phyloP scores from a whole-genome alignment of 2,329 filamentous ascomycete genomes.

The Geosmithia putterillii region DNA sequence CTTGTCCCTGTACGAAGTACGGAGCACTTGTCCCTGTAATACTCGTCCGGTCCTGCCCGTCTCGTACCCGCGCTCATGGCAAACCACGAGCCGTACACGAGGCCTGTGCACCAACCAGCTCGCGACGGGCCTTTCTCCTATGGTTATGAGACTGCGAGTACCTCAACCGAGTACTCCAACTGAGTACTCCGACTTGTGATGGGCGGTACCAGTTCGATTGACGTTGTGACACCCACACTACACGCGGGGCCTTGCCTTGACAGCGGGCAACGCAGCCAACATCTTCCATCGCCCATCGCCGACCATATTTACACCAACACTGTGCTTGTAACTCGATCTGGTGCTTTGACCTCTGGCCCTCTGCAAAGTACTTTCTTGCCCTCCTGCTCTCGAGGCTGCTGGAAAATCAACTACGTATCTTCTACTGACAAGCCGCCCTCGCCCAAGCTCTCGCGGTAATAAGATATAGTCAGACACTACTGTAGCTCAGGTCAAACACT shows the following conservation, averaged over 20 bases:
- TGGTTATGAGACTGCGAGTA: too few species aligned
- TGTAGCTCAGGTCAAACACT: background rate
- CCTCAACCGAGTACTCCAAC: too few species aligned
- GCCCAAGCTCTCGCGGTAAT: background rate
- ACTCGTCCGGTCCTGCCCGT: too few species aligned
- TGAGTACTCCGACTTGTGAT: too few species aligned
- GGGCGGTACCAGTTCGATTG: too few species aligned
- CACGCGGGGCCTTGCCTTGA: background rate
- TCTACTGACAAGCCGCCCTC: background rate
- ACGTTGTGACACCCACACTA: too few species aligned
- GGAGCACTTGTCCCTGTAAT: too few species aligned
- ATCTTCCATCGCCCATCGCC: background rate
- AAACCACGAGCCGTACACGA: too few species aligned
- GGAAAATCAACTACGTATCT: background rate
- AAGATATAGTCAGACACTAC: background rate
- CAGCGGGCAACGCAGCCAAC: background rate
- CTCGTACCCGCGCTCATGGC: too few species aligned
- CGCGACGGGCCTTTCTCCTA: too few species aligned
- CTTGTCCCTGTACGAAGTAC: background rate
- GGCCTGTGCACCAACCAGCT: background rate
- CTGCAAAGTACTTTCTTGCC: too few species aligned
- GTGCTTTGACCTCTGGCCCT: background rate
- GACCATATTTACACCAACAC: background rate
- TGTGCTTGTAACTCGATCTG: background rate
- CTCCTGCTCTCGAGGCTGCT: background rate